Conservation (phyloP, 257 asterid species). For the Datura wrightii region DNA sequence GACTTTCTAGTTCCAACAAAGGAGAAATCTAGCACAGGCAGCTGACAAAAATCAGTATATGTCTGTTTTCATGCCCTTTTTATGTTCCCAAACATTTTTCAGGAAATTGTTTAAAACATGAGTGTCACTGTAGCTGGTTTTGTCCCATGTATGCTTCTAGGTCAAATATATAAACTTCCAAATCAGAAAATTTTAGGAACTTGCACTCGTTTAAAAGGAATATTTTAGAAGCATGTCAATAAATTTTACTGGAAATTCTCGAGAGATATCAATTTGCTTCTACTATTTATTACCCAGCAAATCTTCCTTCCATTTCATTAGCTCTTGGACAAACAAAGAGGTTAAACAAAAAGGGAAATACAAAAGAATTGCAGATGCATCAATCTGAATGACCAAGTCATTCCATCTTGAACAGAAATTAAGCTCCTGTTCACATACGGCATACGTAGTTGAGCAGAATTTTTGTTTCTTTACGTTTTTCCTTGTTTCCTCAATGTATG, state of each 20-base stretch:
- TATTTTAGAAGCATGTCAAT: background rate
- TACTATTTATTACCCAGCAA: conserved; percentile 11
- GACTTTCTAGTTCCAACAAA: background rate
- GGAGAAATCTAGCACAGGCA: background rate
- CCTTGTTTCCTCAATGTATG: conserved; percentile 26
- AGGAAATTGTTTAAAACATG: background rate
- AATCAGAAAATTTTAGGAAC: background rate
- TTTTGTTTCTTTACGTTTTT: conserved; percentile 21
- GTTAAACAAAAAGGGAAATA: background rate
- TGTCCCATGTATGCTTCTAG: background rate
- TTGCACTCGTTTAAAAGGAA: background rate
- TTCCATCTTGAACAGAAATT: background rate
- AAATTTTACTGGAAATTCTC: background rate
- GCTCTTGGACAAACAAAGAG: conserved; percentile 21
- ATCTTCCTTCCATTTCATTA: conserved; percentile 16
- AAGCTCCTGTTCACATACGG: conserved; percentile 3
- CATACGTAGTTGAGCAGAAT: conserved; percentile 12
- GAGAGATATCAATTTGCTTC: conserved; percentile 11
- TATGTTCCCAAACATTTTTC: background rate
- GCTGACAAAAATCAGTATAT: background rate
- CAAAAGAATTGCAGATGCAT: background rate
- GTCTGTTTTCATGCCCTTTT: background rate
- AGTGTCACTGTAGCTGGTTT: background rate
- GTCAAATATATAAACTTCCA: background rate
- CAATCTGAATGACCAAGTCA: conserved; percentile 8